Conservation (phyloP, 345 rosid species). For the Populus alba region DNA sequence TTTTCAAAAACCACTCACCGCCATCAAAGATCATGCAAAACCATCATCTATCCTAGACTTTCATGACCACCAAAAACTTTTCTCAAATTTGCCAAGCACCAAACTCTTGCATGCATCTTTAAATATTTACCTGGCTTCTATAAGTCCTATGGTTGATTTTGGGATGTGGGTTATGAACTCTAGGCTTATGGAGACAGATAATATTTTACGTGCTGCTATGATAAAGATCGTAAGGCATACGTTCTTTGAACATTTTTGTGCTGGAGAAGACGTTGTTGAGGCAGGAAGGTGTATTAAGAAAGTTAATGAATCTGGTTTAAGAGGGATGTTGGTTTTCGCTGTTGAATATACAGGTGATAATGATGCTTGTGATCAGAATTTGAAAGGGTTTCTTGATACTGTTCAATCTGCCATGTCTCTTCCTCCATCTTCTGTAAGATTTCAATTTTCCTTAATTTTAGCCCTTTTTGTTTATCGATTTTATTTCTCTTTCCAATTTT, state of each 20-base stretch:
- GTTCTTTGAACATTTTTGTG: constrained; percentile 83
- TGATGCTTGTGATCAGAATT: constrained; percentile 59
- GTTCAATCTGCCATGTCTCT: constrained; percentile 55
- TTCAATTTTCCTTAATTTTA: not conserved
- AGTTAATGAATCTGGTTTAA: constrained; percentile 53
- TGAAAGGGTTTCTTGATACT: constrained; percentile 52
- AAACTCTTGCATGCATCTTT: constrained; percentile 55
- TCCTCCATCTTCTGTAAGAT: constrained; percentile 63
- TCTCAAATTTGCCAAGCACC: constrained; percentile 37
- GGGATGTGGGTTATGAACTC: constrained; percentile 79
- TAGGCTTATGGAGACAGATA: constrained; percentile 43
- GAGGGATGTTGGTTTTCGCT: constrained; percentile 74
- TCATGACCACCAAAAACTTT: constrained; percentile 51
- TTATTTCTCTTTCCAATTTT: not conserved
- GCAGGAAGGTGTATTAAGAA: constrained; percentile 40
- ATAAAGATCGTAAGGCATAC: constrained; percentile 39
- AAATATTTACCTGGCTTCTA: constrained; percentile 51
- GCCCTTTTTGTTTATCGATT: not conserved
- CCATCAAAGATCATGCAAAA: not conserved
- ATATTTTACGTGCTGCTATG: constrained; percentile 41
- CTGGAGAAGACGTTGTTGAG: constrained; percentile 57
- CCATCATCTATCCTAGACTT: constrained; percentile 42
- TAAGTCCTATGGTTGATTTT: constrained; percentile 62
- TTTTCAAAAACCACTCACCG: not conserved
- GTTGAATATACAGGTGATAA: constrained; percentile 62